Evolutionary conservation across 192 early-diverging fungal genomes (phyloP).

Genomic region (Podila minutissima): DNA sequence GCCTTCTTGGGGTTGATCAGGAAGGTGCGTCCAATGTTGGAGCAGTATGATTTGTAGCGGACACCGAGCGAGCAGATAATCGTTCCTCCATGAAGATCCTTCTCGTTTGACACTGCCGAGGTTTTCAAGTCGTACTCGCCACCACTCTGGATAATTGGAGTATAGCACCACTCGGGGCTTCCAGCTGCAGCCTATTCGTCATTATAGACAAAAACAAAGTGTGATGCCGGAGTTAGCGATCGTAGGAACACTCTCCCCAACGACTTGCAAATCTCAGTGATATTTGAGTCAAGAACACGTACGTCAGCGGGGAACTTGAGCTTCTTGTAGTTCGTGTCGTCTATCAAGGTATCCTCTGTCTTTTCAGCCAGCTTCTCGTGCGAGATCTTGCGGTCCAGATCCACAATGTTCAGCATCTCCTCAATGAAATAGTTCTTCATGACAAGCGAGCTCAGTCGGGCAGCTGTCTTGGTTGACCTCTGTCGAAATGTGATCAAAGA

Average conservation of each 20-base stretch:
- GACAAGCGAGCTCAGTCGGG: slow-evolving; percentile 73
- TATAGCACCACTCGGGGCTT: slow-evolving; percentile 89
- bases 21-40: slow-evolving; percentile 93
- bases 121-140: slow-evolving; percentile 90
- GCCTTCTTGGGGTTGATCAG: slow-evolving; percentile 91
- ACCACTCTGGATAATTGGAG: slow-evolving; percentile 96
- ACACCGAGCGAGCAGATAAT: slow-evolving; percentile 94
- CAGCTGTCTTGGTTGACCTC: slow-evolving; percentile 77
- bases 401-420: slow-evolving; percentile 87
- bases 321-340: slow-evolving; percentile 73
- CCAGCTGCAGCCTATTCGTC: slow-evolving; percentile 64
- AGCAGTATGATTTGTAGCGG: slow-evolving; percentile 95
- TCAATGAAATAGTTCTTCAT: slow-evolving; percentile 91
- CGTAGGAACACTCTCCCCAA: too few species aligned
- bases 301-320: slow-evolving; percentile 78
- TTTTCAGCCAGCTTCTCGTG: slow-evolving; percentile 83
- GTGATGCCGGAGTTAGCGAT: background rate
- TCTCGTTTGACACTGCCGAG: slow-evolving; percentile 77
- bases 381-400: slow-evolving; percentile 86
- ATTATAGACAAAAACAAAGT: slow-evolving; percentile 1
- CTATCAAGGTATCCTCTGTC: slow-evolving; percentile 74
- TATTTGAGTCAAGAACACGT: slow-evolving; percentile 4
- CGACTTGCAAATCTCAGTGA: background rate
- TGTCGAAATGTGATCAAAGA: slow-evolving; percentile 34
- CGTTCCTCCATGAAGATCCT: slow-evolving; percentile 85